Evolutionary conservation across 805 yeast species (phyloP).

Genomic region (Candida multigemmis): DNA sequence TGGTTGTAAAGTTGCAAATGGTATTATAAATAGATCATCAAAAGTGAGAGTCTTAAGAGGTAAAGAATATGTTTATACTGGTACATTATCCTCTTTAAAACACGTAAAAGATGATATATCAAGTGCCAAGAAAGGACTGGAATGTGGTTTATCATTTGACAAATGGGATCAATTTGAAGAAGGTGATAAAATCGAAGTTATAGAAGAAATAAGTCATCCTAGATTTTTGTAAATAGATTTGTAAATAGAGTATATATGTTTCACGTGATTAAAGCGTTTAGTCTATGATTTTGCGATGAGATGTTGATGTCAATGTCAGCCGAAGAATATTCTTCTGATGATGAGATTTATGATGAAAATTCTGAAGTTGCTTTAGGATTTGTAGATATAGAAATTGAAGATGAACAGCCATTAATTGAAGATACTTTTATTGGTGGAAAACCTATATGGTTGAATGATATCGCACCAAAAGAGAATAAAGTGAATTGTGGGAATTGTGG

Average conservation of each 20-base stretch:
- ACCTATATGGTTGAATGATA: constrained; percentile 56
- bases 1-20: constrained; percentile 75
- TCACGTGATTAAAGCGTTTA: constrained; percentile 1
- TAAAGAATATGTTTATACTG: constrained; percentile 40
- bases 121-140: constrained; percentile 77
- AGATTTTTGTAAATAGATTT: constrained; percentile 20
- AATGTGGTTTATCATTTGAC: constrained; percentile 78
- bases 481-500: constrained; percentile 62
- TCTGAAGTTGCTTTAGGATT: constrained; percentile 49
- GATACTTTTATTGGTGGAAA: constrained; percentile 81
- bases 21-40: constrained; percentile 53
- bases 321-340: constrained; percentile 48
- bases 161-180: constrained; percentile 59
- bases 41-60: constrained; percentile 49
- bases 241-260: constrained; percentile 1
- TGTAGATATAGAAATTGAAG: constrained; percentile 47
- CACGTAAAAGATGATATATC: constrained; percentile 71
- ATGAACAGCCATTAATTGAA: constrained; percentile 26
- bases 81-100: constrained; percentile 64
- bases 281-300: not conserved
- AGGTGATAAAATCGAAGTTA: constrained; percentile 71
- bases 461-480: constrained; percentile 45
- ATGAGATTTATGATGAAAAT: constrained; percentile 26
- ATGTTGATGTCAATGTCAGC: constrained; percentile 16
- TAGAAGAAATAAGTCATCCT: constrained; percentile 48